A percentile compares a stretch with the other conserved stretches of the same genome.
phyloP scores from a whole-genome alignment of 2,329 filamentous ascomycete genomes.

The Ophiostoma piceae region DNA sequence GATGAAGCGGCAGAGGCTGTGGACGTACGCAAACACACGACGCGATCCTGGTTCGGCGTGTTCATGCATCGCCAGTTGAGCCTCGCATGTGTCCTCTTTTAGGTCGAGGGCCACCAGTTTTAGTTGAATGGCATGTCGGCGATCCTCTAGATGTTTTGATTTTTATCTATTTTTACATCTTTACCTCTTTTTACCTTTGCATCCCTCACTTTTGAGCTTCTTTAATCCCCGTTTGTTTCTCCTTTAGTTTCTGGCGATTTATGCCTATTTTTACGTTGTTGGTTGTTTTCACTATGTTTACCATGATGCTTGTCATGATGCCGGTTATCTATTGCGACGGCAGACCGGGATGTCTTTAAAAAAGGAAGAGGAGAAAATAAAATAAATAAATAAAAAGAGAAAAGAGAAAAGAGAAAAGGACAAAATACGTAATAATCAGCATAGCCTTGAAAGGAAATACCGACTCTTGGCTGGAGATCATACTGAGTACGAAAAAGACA shows the following conservation, averaged over 20 bases:
- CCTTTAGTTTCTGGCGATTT: background rate
- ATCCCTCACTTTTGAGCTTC: background rate
- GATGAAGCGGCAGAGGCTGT: conserved; percentile 3
- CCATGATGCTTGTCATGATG: background rate
- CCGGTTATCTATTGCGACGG: background rate
- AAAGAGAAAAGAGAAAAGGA: background rate
- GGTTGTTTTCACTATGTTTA: background rate
- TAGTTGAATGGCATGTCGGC: background rate
- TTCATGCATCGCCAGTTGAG: conserved; percentile 8
- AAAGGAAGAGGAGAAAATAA: background rate
- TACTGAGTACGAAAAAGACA: background rate
- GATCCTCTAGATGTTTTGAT: conserved; percentile 10
- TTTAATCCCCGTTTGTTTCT: background rate
- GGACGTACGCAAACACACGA: conserved; percentile 5
- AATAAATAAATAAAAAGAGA: background rate
- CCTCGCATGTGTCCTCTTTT: background rate
- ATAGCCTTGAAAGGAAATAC: background rate
- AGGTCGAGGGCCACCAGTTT: background rate
- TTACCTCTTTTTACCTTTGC: background rate
- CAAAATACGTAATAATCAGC: background rate
- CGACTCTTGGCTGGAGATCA: background rate
- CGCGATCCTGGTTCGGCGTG: background rate
- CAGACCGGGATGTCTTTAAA: background rate
- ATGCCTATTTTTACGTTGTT: background rate
- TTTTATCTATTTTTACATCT: conserved; percentile 9